phyloP scores from a whole-genome alignment of 169 alveolate species.

The Plasmodium vivax region DNA sequence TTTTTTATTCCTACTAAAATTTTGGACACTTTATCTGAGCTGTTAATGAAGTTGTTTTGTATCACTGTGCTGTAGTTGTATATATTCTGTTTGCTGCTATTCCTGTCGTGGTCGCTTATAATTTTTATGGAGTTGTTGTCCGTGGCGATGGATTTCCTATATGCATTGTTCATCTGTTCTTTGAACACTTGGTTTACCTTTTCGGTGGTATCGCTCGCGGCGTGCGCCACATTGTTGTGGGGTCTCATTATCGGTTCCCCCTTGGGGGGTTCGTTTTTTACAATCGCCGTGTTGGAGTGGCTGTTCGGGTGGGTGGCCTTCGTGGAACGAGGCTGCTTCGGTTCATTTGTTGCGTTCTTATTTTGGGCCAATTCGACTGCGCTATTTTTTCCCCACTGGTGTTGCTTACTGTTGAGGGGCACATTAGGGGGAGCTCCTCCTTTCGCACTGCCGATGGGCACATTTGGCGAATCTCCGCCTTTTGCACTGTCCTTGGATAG shows the following conservation, averaged over 20 bases:
- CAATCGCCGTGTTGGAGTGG: background rate
- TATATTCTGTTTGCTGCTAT: background rate
- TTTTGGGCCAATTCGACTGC: background rate
- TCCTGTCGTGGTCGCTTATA: background rate
- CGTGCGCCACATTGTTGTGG: background rate
- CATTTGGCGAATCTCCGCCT: background rate
- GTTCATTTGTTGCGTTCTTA: background rate
- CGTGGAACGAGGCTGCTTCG: background rate
- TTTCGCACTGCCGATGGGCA: no score
- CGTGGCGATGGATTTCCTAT: background rate
- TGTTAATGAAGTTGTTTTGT: slow-evolving; percentile 27
- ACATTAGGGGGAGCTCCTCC: no score
- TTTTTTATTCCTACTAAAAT: slow-evolving; percentile 9
- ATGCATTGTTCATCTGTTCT: background rate
- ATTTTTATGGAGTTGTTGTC: slow-evolving; percentile 1
- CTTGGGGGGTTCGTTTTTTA: background rate
- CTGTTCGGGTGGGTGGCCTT: background rate
- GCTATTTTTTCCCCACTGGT: background rate
- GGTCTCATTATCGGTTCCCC: background rate
- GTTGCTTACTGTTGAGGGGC: background rate
- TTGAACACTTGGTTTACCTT: background rate
- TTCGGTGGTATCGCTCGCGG: background rate
- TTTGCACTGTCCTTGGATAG: background rate
- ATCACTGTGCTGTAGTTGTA: slow-evolving; percentile 19
- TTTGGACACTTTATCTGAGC: slow-evolving; percentile 23